phyloP scores from a whole-genome alignment of 805 yeast genomes.

The Ogataea allantospora region DNA sequence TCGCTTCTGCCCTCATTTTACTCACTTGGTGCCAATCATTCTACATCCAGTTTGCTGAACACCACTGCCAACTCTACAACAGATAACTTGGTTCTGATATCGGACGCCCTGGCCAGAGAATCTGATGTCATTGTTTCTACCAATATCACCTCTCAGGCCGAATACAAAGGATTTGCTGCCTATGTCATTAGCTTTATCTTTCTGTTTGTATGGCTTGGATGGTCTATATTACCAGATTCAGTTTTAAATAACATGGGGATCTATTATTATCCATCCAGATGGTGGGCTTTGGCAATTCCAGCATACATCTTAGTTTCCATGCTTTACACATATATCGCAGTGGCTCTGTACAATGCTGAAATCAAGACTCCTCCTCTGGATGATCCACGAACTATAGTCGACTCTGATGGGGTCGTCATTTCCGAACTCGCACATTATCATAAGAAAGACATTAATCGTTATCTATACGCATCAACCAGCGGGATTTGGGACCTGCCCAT shows the following conservation, averaged over 20 bases:
- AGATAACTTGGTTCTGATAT: slow-evolving; percentile 23
- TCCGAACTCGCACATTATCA: slow-evolving; percentile 22
- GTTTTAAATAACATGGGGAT: slow-evolving; percentile 52
- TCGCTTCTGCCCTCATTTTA: slow-evolving; percentile 32
- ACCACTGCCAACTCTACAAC: slow-evolving; percentile 16
- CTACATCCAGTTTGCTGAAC: slow-evolving; percentile 22
- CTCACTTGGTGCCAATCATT: slow-evolving; percentile 25
- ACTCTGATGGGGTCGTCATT: slow-evolving; percentile 47
- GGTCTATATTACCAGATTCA: slow-evolving; percentile 75
- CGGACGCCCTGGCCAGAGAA: slow-evolving; percentile 60
- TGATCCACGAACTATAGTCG: slow-evolving; percentile 65
- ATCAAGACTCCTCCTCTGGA: slow-evolving; percentile 58
- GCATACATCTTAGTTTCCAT: slow-evolving; percentile 65
- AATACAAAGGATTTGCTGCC: slow-evolving; percentile 85
- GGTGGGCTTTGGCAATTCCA: slow-evolving; percentile 88
- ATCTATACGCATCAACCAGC: slow-evolving; percentile 60
- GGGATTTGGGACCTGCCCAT: slow-evolving; percentile 88
- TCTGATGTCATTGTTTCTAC: slow-evolving; percentile 64
- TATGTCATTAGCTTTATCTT: slow-evolving; percentile 64
- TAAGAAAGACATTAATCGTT: slow-evolving; percentile 30
- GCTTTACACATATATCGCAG: slow-evolving; percentile 68
- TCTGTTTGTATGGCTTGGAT: slow-evolving; percentile 55
- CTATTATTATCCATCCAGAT: slow-evolving; percentile 78
- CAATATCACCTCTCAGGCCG: slow-evolving; percentile 57
- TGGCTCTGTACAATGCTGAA: slow-evolving; percentile 76